Evolutionary conservation across 179 eudicot species (phyloP).

Genomic region (Carnegiea gigantea): DNA sequence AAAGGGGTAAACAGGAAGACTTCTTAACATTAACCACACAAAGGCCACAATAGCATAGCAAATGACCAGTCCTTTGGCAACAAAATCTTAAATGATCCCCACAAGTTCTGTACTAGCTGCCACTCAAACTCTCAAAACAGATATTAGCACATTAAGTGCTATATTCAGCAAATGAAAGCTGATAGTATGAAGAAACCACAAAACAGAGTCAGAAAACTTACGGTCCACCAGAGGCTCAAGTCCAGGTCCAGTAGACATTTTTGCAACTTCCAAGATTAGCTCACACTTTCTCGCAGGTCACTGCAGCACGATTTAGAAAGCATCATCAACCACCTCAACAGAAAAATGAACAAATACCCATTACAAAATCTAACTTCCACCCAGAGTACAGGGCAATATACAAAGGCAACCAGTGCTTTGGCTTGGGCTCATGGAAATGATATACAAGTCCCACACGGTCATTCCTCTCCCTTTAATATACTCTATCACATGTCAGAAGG

Average conservation of each 20-base stretch:
- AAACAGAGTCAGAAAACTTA: constrained; percentile 35
- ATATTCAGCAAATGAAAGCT: background rate
- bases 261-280: constrained; percentile 25
- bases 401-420: background rate
- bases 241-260: constrained; percentile 70
- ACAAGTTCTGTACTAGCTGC: background rate
- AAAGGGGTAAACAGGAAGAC: background rate
- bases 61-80: background rate
- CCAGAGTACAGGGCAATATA: background rate
- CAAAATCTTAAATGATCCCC: background rate
- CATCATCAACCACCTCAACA: constrained; percentile 4
- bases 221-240: constrained; percentile 89
- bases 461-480: too few species aligned
- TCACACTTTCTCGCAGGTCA: background rate
- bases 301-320: constrained; percentile 22
- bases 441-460: background rate
- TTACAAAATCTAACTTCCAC: background rate
- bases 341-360: background rate
- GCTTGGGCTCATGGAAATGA: background rate
- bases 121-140: background rate
- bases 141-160: background rate
- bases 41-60: background rate
- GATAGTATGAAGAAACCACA: constrained; percentile 5
- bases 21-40: constrained; percentile 5
- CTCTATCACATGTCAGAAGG: too few species aligned